Conservation (phyloP, 805 yeast species). For the Saitoella complicata region DNA sequence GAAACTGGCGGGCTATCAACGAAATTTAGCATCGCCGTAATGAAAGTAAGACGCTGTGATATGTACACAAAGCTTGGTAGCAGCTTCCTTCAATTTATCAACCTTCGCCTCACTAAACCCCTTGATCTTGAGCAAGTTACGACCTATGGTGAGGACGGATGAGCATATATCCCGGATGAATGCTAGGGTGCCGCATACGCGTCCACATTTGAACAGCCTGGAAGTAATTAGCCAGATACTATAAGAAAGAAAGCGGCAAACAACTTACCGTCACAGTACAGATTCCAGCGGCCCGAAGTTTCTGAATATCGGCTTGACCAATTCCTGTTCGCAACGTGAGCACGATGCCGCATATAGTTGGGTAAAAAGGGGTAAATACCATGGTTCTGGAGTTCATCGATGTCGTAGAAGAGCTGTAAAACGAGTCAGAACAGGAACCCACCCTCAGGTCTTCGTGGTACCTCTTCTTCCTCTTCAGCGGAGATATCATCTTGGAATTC, state of each 20-base stretch:
- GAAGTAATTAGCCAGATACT: not conserved
- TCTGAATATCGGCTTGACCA: constrained; percentile 53
- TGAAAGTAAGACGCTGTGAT: not conserved
- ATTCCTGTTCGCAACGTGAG: constrained; percentile 29
- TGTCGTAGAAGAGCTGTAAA: too few relatives aligned
- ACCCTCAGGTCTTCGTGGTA: too few relatives aligned
- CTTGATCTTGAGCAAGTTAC: constrained; percentile 46
- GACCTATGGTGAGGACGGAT: constrained; percentile 41
- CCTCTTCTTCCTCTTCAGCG: too few relatives aligned
- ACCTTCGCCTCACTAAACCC: constrained; percentile 67
- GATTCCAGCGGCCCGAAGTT: constrained; percentile 49
- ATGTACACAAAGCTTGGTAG: constrained; percentile 37
- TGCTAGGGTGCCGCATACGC: not conserved
- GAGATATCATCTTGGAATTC: too few relatives aligned
- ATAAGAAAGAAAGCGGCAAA: constrained; percentile 4
- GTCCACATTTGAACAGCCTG: not conserved
- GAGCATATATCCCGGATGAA: constrained; percentile 24
- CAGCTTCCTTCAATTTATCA: constrained; percentile 59
- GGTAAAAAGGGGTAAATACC: too few relatives aligned
- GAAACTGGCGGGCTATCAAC: constrained; percentile 41
- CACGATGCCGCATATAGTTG: not conserved
- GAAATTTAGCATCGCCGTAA: not conserved
- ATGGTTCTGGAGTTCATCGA: too few relatives aligned
- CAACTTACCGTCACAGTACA: constrained; percentile 46
- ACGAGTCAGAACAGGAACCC: too few relatives aligned